Evolutionary conservation across 2,329 filamentous ascomycete genomes (phyloP).

Genomic region (Aureobasidium musti): DNA sequence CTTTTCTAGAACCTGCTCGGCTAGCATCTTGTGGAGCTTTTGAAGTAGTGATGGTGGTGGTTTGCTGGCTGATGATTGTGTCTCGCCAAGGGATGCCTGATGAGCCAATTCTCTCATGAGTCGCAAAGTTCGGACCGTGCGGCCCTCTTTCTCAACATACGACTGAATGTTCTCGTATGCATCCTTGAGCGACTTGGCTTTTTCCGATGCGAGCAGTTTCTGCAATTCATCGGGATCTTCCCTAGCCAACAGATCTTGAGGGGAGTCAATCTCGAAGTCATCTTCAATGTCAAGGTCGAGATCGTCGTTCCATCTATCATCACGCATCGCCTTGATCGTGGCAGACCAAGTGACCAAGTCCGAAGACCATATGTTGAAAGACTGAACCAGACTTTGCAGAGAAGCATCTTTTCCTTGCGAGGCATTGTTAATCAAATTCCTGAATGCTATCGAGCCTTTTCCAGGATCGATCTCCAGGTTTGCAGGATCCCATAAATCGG

Average conservation of each 20-base stretch:
- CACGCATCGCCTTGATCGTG: conserved; percentile 65
- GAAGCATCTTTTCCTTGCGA: conserved; percentile 71
- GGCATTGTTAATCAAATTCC: conserved; percentile 66
- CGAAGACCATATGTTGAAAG: conserved; percentile 72
- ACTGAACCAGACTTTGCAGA: conserved; percentile 62
- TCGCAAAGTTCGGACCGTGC: conserved; percentile 66
- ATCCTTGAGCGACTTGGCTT: conserved; percentile 56
- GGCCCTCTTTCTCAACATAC: conserved; percentile 44
- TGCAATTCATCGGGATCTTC: conserved; percentile 69
- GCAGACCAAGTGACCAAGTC: conserved; percentile 67
- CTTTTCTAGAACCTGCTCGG: conserved; percentile 51
- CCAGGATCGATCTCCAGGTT: conserved; percentile 35
- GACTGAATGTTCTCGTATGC: conserved; percentile 53
- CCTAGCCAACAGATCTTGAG: conserved; percentile 66
- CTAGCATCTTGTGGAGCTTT: conserved; percentile 64
- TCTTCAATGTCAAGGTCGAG: conserved; percentile 66
- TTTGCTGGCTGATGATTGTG: conserved; percentile 31
- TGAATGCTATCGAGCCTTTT: conserved; percentile 57
- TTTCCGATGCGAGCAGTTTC: conserved; percentile 40
- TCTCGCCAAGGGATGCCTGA: conserved; percentile 55
- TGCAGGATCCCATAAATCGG: conserved; percentile 37
- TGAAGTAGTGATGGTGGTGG: conserved; percentile 66
- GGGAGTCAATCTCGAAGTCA: conserved; percentile 62
- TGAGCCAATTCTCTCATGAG: conserved; percentile 72
- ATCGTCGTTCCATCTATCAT: conserved; percentile 74